A percentile compares a stretch with the other conserved stretches of the same genome.
phyloP scores from a whole-genome alignment of 1,284 basidiomycete genomes.

The Microbotryum saponariae region DNA sequence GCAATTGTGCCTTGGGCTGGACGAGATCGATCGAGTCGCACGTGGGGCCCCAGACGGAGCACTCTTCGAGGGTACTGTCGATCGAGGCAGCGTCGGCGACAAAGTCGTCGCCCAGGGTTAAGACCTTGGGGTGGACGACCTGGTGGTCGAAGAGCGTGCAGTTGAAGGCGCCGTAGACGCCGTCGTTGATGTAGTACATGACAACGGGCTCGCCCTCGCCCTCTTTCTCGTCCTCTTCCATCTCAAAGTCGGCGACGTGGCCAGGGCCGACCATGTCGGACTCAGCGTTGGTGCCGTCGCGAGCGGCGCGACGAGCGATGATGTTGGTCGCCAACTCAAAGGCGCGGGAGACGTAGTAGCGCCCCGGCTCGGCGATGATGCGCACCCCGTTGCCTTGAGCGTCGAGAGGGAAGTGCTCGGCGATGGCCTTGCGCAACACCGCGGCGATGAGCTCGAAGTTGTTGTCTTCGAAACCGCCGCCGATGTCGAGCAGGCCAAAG shows the following conservation, averaged over 20 bases:
- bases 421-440: conserved; percentile 65
- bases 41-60: conserved; percentile 49
- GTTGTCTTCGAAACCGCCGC: conserved; percentile 89
- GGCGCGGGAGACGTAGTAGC: conserved; percentile 87
- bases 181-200: conserved; percentile 97
- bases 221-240: conserved; percentile 37
- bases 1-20: conserved; percentile 54
- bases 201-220: conserved; percentile 53
- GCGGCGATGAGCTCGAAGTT: conserved; percentile 75
- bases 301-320: conserved; percentile 68
- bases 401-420: conserved; percentile 71
- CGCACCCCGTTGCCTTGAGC: conserved; percentile 54
- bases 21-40: conserved; percentile 89
- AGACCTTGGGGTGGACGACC: conserved; percentile 71
- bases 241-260: conserved; percentile 22
- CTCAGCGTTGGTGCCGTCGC: conserved; percentile 33
- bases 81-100: conserved; percentile 26
- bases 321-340: conserved; percentile 91
- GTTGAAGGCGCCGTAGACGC: conserved; percentile 97
- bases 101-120: conserved; percentile 46
- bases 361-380: conserved; percentile 92
- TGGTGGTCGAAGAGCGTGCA: conserved; percentile 92
- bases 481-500: conserved; percentile 76
- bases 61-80: conserved; percentile 20
- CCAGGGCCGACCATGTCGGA: conserved; percentile 18